Percentiles rank a stretch among this genome's conserved stretches.
phyloP scores from a whole-genome alignment of 345 rosid genomes.

The Melaleuca quinquenervia region DNA sequence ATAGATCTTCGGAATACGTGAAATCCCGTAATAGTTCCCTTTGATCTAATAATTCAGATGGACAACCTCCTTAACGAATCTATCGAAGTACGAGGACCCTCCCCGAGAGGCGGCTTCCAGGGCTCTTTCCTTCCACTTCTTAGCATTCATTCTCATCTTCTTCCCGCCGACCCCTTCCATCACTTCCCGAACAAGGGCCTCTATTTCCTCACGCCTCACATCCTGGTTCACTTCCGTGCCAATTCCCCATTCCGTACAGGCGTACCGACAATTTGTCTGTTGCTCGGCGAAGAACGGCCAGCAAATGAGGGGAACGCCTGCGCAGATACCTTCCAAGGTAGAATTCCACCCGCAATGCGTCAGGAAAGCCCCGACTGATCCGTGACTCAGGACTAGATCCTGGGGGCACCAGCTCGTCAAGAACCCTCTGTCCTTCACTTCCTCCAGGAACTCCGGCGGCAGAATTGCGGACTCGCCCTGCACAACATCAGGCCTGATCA shows the following conservation, averaged over 20 bases:
- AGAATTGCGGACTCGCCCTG: conserved; percentile 11
- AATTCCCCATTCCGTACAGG: conserved; percentile 11
- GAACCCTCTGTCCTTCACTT: no score
- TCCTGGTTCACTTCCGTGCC: conserved; percentile 16
- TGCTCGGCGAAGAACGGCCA: conserved; percentile 31
- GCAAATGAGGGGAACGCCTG: conserved; percentile 13
- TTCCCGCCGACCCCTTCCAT: conserved; percentile 7
- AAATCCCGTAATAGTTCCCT: neutral
- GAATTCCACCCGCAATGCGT: conserved; percentile 39
- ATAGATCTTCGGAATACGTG: neutral
- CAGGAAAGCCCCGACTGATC: no score
- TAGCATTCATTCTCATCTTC: conserved; percentile 9
- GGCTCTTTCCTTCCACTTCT: conserved; percentile 16
- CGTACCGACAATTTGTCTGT: conserved; percentile 12
- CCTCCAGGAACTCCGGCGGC: conserved; percentile 11
- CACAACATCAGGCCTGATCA: conserved; percentile 13
- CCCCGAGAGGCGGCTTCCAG: conserved; percentile 3
- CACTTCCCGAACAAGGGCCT: conserved; percentile 7
- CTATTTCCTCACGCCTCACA: conserved; percentile 9
- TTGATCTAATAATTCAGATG: neutral
- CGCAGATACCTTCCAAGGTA: conserved; percentile 4
- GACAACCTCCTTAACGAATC: conserved; percentile 8
- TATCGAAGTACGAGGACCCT: conserved; percentile 10
- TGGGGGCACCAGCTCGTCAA: no score
- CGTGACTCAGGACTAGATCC: no score